phyloP scores from a whole-genome alignment of 164 flowering plant genomes.

The Brasenia schreberi region DNA sequence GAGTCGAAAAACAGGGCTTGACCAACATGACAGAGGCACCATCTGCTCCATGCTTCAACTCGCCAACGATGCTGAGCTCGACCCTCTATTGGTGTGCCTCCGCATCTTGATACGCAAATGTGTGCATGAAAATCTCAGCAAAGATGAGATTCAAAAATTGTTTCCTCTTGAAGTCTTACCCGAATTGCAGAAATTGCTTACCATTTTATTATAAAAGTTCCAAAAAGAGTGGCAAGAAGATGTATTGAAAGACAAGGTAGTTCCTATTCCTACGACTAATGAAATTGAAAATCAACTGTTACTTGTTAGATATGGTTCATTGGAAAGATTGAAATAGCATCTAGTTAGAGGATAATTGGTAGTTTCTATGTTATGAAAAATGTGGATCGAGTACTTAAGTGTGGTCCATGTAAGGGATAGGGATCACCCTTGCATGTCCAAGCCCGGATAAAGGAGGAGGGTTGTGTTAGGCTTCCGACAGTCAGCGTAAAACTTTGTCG shows the following conservation, averaged over 20 bases:
- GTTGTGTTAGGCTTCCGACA: too few species aligned
- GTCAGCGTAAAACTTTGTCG: too few species aligned
- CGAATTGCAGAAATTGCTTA: slow-evolving; percentile 58
- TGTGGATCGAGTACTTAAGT: too few species aligned
- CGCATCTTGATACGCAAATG: slow-evolving; percentile 56
- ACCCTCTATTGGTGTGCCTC: slow-evolving; percentile 70
- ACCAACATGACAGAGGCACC: slow-evolving; percentile 43
- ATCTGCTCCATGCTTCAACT: slow-evolving; percentile 49
- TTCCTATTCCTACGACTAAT: too few species aligned
- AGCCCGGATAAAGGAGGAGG: too few species aligned
- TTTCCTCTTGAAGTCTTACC: slow-evolving; percentile 64
- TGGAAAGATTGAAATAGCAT: too few species aligned
- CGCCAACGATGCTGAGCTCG: slow-evolving; percentile 43
- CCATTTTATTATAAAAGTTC: slow-evolving; percentile 64
- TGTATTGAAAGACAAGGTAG: slow-evolving; percentile 48
- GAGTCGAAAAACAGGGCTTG: slow-evolving; percentile 59
- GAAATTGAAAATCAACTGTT: too few species aligned
- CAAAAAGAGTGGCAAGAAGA: slow-evolving; percentile 66
- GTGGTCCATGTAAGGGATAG: too few species aligned
- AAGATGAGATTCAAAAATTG: slow-evolving; percentile 57
- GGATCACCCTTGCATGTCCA: too few species aligned
- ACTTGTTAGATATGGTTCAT: too few species aligned
- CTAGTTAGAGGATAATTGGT: too few species aligned
- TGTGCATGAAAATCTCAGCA: slow-evolving; percentile 43
- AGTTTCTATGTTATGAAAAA: too few species aligned